phyloP scores from a whole-genome alignment of 2,329 filamentous ascomycete genomes.

The Penicillium frequentans region DNA sequence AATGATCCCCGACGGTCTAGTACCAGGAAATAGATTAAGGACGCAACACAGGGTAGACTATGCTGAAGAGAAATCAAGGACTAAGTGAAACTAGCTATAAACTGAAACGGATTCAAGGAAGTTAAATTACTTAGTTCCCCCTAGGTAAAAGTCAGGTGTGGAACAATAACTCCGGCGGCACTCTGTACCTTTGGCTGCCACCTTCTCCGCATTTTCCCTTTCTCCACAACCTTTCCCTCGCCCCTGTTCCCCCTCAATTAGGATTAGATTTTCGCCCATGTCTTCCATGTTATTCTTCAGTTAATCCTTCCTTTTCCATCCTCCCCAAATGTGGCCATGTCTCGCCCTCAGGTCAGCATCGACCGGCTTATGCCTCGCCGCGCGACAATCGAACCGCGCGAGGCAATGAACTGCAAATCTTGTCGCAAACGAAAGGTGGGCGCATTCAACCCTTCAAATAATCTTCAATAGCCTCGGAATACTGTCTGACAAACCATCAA shows the following conservation, averaged over 20 bases:
- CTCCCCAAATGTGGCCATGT: slow-evolving; percentile 48
- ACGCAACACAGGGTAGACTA: too few species aligned
- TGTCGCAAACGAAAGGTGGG: slow-evolving; percentile 86
- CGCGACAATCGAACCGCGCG: slow-evolving; percentile 72
- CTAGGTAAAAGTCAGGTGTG: too few species aligned
- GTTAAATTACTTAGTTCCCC: neutral
- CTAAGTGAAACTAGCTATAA: neutral
- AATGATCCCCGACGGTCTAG: neutral
- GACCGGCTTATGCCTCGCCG: slow-evolving; percentile 73
- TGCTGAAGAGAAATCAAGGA: neutral
- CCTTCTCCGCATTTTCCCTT: slow-evolving; percentile 6
- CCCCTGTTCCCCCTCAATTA: neutral
- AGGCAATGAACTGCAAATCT: slow-evolving; percentile 95
- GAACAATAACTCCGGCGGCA: slow-evolving; percentile 3
- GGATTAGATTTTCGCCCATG: neutral
- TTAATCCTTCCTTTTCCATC: neutral
- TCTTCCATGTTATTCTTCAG: neutral
- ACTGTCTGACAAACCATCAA: neutral
- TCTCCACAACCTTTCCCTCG: slow-evolving; percentile 6
- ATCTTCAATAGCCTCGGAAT: neutral
- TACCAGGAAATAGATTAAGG: neutral
- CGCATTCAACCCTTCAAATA: neutral
- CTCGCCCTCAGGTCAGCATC: slow-evolving; percentile 77
- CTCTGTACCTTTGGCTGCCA: neutral
- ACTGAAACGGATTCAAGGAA: neutral